phyloP scores from a whole-genome alignment of 2,329 filamentous ascomycete species.

The Blumeria graminis region DNA sequence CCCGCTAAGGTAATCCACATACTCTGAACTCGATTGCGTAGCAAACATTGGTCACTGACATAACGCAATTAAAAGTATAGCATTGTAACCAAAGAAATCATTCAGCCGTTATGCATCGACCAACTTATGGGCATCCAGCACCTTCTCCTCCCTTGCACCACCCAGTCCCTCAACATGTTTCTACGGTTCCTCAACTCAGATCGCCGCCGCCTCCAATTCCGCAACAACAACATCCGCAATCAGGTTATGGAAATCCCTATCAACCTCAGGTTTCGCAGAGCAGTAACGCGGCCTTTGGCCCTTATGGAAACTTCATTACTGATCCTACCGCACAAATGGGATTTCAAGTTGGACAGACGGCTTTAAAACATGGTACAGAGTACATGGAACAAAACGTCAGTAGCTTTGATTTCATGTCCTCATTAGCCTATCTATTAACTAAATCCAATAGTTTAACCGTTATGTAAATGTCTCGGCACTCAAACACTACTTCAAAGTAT shows the following conservation, averaged over 20 bases:
- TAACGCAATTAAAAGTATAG: too few species aligned
- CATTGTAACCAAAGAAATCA: too few species aligned
- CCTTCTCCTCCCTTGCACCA: constrained; percentile 84
- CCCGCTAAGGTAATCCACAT: too few species aligned
- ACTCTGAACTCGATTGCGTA: too few species aligned
- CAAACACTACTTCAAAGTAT: constrained; percentile 99
- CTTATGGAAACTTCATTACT: constrained; percentile 83
- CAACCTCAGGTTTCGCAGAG: constrained; percentile 30
- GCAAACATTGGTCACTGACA: too few species aligned
- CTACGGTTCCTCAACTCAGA: constrained; percentile 86
- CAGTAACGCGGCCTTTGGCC: constrained; percentile 31
- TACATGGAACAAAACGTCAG: constrained; percentile 83
- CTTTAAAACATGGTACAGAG: constrained; percentile 75
- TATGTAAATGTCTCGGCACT: constrained; percentile 82
- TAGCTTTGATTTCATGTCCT: constrained; percentile 8
- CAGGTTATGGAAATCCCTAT: constrained; percentile 48
- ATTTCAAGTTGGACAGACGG: constrained; percentile 78
- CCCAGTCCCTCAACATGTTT: constrained; percentile 93
- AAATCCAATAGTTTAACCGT: constrained; percentile 34
- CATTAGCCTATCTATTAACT: constrained; percentile 3
- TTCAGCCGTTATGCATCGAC: constrained; percentile 49
- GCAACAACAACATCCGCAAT: constrained; percentile 30
- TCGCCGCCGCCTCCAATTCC: constrained; percentile 67
- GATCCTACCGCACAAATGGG: constrained; percentile 90
- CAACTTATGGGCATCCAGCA: constrained; percentile 46